Evolutionary conservation across 202 grass and related monocot species (phyloP).

Genomic region (Panicum virgatum): DNA sequence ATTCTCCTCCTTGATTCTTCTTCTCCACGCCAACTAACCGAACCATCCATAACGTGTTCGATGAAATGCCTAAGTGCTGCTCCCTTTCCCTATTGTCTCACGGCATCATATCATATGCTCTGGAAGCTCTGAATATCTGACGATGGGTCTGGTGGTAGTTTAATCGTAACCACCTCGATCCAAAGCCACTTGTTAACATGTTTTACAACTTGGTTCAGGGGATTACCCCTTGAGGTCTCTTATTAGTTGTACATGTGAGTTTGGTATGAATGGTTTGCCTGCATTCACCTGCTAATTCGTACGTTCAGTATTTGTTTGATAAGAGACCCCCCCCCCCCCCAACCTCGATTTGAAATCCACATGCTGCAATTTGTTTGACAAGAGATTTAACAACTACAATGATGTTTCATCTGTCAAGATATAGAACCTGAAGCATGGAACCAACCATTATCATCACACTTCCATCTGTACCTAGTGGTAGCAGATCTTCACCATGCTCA

Average conservation of each 20-base stretch:
- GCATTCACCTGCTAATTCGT: background rate
- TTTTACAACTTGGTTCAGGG: no score
- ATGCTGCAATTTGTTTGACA: no score
- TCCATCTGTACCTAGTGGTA: background rate
- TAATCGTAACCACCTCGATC: background rate
- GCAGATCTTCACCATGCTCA: background rate
- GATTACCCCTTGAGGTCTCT: background rate
- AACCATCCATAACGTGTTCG: no score
- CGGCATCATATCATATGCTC: background rate
- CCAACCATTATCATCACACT: background rate
- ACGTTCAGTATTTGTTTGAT: background rate
- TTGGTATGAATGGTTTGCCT: background rate
- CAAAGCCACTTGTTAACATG: no score
- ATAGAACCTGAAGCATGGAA: background rate
- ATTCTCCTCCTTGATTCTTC: background rate
- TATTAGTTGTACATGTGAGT: background rate
- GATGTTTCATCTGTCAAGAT: background rate
- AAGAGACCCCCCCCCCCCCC: background rate
- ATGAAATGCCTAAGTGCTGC: background rate
- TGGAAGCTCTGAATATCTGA: no score
- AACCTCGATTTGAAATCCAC: background rate
- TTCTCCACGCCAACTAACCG: background rate
- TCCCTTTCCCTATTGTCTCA: background rate
- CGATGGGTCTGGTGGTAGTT: background rate
- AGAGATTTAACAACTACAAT: no score